Evolutionary conservation across 108 stramenopile species (phyloP), one percentile per base, ranked within the genome.

Genomic region (Skeletonema marinoi): DNA sequence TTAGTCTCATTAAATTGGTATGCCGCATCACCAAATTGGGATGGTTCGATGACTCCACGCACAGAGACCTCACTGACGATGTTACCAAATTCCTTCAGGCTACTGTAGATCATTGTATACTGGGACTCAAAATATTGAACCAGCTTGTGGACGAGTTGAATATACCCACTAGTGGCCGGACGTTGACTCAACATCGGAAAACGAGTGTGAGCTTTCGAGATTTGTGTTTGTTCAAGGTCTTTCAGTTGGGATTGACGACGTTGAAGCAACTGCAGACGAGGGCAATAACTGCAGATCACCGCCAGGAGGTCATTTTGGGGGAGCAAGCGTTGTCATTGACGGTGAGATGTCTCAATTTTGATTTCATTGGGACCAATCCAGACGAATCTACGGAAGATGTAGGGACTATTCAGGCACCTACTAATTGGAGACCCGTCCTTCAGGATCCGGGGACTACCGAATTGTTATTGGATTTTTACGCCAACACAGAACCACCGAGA

Each of bases 301-400:
- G 69, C 60, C 96, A 97, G 75, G 89, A 97, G 67, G 85, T 74
- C 14, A 82, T 87, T 25, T 81, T 98, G 29, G 93, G 93, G 29
- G 93, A 96, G 75, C 96, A 94, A 71, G 86, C 96, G 3, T 85
- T 98, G 16, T 75, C 85, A n/a, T 88, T 98, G 63, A 77, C 83
- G 32, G 93, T 90, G 5, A 88, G 94, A 25, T 98, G 98, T 87
- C 84, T 99, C 58, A 90, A 87, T 38, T 99, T 97, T 78, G 98
- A 99, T 75, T 99, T 99, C 82, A 98, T 98, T 74, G 98, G 98
- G 25, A 99, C 98, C 32, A 98, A 98, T 79, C 97, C 98, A 32
- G 97, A 98, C 73, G 98, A 99, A 88, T 95, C 95, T 33, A 88
- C 96, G 16, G 98, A 99, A 80, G 98, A 99, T 70, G 96, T 98